A percentile compares a stretch with the other conserved stretches of the same genome.
Conservation (phyloP, 2,329 filamentous ascomycete species). For the Botrytis paeoniae region DNA sequence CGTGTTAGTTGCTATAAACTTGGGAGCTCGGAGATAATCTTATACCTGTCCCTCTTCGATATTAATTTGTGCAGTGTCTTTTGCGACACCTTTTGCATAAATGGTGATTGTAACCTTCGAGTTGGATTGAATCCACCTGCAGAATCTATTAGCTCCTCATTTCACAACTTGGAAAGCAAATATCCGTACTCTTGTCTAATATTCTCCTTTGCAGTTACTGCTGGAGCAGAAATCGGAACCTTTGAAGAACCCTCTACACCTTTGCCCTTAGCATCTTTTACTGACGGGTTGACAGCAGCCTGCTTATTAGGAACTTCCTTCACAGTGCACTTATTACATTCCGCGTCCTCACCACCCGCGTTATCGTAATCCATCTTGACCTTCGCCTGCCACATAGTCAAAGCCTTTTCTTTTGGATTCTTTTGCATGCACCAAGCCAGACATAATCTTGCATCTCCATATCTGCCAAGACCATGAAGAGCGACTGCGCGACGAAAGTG, state of each 20-base stretch:
- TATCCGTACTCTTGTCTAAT: conserved; percentile 54
- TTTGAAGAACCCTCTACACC: conserved; percentile 11
- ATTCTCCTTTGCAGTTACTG: conserved; percentile 51
- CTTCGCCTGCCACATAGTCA: conserved; percentile 59
- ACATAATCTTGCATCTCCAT: conserved; percentile 72
- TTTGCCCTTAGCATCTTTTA: not conserved
- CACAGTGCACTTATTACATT: conserved; percentile 44
- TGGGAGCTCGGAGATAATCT: conserved; percentile 1
- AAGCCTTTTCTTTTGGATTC: conserved; percentile 49
- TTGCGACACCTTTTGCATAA: conserved; percentile 61
- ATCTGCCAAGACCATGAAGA: conserved; percentile 65
- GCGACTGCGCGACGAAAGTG: conserved; percentile 78
- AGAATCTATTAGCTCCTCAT: not conserved
- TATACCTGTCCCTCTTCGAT: conserved; percentile 30
- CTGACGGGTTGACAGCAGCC: not conserved
- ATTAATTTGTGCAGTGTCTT: conserved; percentile 54
- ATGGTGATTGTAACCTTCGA: conserved; percentile 61
- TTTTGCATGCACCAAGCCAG: conserved; percentile 57
- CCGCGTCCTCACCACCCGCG: conserved; percentile 47
- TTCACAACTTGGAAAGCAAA: not conserved
- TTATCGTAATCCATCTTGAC: conserved; percentile 49
- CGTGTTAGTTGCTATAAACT: conserved; percentile 23
- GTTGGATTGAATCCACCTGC: conserved; percentile 59
- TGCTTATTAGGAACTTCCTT: conserved; percentile 50
- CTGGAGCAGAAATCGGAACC: not conserved